Percentiles rank a stretch among this genome's conserved stretches.
These are phyloP conservation scores for Cercospora sojina DNA, from an alignment of 2,329 filamentous ascomycete genomes.

Conservation along the genomic window DNA sequence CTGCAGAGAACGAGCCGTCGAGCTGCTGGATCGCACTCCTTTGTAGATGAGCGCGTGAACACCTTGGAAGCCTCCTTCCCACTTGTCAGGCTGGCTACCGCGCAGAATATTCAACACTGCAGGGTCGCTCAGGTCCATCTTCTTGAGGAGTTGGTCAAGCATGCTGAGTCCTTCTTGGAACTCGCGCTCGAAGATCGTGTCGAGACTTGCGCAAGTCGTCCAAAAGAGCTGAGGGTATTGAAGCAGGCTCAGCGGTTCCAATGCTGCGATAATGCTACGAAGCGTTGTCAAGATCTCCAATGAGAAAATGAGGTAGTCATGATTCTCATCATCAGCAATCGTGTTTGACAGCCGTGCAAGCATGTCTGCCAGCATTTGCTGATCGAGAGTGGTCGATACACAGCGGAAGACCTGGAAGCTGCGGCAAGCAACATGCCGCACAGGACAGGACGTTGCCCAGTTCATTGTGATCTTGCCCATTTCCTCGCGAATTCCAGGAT, in stretches of 20 bases:
- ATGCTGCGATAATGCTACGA: constrained; percentile 82
- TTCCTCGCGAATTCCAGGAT: constrained; percentile 81
- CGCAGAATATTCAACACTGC: constrained; percentile 68
- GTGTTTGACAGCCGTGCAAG: constrained; percentile 92
- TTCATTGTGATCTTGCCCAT: constrained; percentile 88
- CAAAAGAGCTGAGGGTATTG: constrained; percentile 96
- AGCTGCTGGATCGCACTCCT: constrained; percentile 81
- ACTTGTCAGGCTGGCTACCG: constrained; percentile 77
- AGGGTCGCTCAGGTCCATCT: constrained; percentile 74
- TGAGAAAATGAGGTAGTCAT: constrained; percentile 92
- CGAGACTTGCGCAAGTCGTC: constrained; percentile 93
- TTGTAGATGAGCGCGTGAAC: constrained; percentile 86
- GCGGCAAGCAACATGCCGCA: constrained; percentile 88
- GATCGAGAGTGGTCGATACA: constrained; percentile 85
- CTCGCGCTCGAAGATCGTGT: constrained; percentile 94
- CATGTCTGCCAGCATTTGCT: constrained; percentile 96
- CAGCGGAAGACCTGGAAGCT: constrained; percentile 98
- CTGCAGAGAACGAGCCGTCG: constrained; percentile 72
- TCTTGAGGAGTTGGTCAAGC: constrained; percentile 81
- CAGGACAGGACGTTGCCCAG: constrained; percentile 96
- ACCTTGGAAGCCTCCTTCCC: constrained; percentile 87
- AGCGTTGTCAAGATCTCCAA: constrained; percentile 96
- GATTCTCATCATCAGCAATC: constrained; percentile 82
- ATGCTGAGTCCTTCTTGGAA: constrained; percentile 90
- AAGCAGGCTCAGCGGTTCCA: constrained; percentile 75